A percentile compares a stretch with the other conserved stretches of the same genome.
Conservation (phyloP, 495 filamentous ascomycete genomes). For the Thermothielavioides terrestris region DNA sequence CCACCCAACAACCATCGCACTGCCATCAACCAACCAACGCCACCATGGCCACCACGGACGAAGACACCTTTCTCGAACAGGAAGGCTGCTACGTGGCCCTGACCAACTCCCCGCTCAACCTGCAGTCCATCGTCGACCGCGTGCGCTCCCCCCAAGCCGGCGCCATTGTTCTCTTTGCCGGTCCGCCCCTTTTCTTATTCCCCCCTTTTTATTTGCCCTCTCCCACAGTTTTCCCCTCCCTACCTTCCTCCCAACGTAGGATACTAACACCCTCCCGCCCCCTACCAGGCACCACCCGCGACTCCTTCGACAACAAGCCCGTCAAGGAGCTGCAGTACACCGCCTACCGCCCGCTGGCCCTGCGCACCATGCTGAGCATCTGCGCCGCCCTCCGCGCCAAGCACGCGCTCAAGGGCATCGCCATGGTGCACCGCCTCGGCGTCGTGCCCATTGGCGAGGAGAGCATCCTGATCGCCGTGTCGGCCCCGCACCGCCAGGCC, state of each 20-base stretch:
- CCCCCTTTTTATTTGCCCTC: conserved; percentile 6
- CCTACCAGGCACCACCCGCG: conserved; percentile 66
- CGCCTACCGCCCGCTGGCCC: conserved; percentile 66
- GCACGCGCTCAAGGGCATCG: conserved; percentile 58
- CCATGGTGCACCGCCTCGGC: conserved; percentile 81
- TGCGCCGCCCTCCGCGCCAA: conserved; percentile 47
- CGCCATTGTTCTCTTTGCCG: conserved; percentile 81
- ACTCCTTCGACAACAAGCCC: conserved; percentile 65
- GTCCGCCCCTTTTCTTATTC: conserved; percentile 29
- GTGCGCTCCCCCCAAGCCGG: conserved; percentile 76
- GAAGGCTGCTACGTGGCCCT: conserved; percentile 48
- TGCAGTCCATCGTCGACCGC: conserved; percentile 49
- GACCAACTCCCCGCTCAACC: conserved; percentile 56
- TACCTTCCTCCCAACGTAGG: background rate
- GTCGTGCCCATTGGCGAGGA: conserved; percentile 81
- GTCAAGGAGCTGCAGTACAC: conserved; percentile 76
- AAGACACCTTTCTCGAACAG: conserved; percentile 17
- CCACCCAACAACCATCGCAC: background rate
- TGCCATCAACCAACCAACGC: too few species aligned
- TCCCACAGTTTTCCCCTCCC: conserved; percentile 6
- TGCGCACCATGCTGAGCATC: conserved; percentile 67
- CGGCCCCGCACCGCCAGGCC: conserved; percentile 73
- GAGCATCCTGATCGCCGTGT: conserved; percentile 85
- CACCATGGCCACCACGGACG: conserved; percentile 1
- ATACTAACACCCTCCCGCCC: background rate